Base-by-base conservation (phyloP, 176 grass and related monocot genomes). In the Zoysia pacifica region DNA sequence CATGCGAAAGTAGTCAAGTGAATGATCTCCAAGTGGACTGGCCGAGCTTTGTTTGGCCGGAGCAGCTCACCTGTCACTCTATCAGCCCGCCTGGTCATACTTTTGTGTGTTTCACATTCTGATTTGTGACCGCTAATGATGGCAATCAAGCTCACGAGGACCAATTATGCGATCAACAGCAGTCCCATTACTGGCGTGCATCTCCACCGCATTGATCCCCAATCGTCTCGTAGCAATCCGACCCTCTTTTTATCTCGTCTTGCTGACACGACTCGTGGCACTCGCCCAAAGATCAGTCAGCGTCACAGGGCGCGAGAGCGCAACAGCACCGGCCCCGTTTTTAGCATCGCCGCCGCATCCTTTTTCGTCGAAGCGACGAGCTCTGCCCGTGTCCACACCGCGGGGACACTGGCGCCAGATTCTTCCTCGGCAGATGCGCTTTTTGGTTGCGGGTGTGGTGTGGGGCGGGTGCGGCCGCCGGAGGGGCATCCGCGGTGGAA, bases 341-440 rank as follows among this genome's bases (percentile, higher is more conserved):
- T 15, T 40, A 37, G 48, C 59, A 50, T 73, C 79, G n/a, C 35
- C 35, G 36, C 60, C 38, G 53, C 39, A 41, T 65, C 46, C 47
- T 14, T 78, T 78, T 41, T n/a, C 18, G 15, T 43, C 46, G 15
- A 65, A 64, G 5, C 36, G 74, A 11, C 28, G 44, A 47, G 8
- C 44, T 28, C 37, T 16, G 37, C 62, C 59, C 61, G 44, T 47
- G 59, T 49, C 58, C 74, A 76, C 74, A 77, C 74, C 43, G 20
- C 20, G 12, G 42, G 8, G 45, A 62, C 77, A 45, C 64, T 7
- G 36, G 69, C 43, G 48, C 61, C 62, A 38, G 59, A 38, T 64
- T 58, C 62, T 8, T 37, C 12, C 35, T 9, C 50, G 11, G 53
- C 42, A 2, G 3, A 3, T 3, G 35, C 64, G 55, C 39, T 60